Percentiles rank a stretch among this genome's conserved stretches.
Conservation (phyloP, 225 moss, liverwort and hornwort genomes). For the Rhytidiadelphus loreus region DNA sequence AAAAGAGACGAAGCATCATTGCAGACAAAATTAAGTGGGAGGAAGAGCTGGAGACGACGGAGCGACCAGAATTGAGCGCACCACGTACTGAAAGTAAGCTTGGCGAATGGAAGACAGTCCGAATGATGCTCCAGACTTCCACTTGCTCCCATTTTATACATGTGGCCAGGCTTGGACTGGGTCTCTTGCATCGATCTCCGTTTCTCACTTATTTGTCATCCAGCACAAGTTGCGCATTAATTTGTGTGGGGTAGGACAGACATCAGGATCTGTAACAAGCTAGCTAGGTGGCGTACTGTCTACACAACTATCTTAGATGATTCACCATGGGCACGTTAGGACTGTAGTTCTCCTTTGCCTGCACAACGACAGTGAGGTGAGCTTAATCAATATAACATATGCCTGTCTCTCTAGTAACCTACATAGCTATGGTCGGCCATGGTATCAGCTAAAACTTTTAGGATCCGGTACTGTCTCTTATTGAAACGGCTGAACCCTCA, state of each 20-base stretch:
- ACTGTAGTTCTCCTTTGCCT: not conserved
- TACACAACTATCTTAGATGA: not conserved
- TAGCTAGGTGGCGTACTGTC: not conserved
- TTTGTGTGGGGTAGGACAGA: not conserved
- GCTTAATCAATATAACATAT: no score
- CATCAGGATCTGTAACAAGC: not conserved
- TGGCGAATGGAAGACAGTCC: not conserved
- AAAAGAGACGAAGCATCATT: not conserved
- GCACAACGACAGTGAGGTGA: not conserved
- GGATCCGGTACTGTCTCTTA: not conserved
- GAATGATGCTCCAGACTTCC: not conserved
- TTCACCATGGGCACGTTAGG: not conserved
- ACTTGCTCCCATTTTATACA: not conserved
- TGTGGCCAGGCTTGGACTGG: not conserved
- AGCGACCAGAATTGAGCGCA: not conserved
- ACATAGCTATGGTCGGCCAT: not conserved
- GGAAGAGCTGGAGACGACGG: not conserved
- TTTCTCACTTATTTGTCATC: not conserved
- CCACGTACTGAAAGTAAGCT: not conserved
- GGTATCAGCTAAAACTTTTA: not conserved
- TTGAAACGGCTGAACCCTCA: not conserved
- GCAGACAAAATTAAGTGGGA: not conserved
- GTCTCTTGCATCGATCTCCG: not conserved
- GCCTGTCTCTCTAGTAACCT: not conserved
- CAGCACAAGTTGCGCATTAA: not conserved